Percentiles rank a stretch among this genome's conserved stretches.
Evolutionary conservation across 2,329 filamentous ascomycete genomes (phyloP).

Genomic region (Didymella lethalis): DNA sequence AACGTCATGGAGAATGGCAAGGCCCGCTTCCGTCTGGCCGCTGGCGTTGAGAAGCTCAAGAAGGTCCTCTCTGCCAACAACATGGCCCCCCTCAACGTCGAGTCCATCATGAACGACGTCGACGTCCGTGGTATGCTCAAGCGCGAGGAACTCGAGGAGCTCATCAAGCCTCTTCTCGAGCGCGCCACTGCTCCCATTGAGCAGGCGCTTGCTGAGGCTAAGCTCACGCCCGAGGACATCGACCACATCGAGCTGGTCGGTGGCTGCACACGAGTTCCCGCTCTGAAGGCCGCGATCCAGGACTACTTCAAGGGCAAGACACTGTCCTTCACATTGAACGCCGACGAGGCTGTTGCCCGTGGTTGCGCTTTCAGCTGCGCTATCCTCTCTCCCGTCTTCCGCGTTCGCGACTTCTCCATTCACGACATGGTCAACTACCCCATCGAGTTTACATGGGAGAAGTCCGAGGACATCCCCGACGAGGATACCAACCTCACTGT

Average conservation of each 20-base stretch:
- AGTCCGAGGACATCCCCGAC: conserved; percentile 96
- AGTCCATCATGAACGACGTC: conserved; percentile 97
- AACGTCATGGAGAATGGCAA: conserved; percentile 92
- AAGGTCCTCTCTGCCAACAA: conserved; percentile 97
- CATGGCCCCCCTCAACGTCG: conserved; percentile 90
- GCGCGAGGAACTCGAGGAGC: conserved; percentile 90
- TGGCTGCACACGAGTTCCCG: conserved; percentile 90
- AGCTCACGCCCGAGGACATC: conserved; percentile 89
- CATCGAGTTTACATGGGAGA: conserved; percentile 99
- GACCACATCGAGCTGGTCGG: conserved; percentile 93
- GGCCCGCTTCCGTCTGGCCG: conserved; percentile 83
- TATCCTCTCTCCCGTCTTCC: conserved; percentile 96
- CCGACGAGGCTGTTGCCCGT: conserved; percentile 94
- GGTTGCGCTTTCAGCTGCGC: conserved; percentile 98
- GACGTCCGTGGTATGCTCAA: conserved; percentile 90
- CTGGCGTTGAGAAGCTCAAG: conserved; percentile 96
- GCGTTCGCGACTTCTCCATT: conserved; percentile 95
- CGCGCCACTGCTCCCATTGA: conserved; percentile 79
- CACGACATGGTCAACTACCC: conserved; percentile 98
- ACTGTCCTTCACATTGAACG: conserved; percentile 96
- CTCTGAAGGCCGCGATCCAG: conserved; percentile 89
- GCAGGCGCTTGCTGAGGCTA: conserved; percentile 92
- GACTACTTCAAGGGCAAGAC: conserved; percentile 87
- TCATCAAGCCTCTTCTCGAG: conserved; percentile 83
- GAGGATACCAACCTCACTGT: conserved; percentile 97